Base-by-base conservation (phyloP, 2,329 filamentous ascomycete species). In the Acrocalymma vagum region DNA sequence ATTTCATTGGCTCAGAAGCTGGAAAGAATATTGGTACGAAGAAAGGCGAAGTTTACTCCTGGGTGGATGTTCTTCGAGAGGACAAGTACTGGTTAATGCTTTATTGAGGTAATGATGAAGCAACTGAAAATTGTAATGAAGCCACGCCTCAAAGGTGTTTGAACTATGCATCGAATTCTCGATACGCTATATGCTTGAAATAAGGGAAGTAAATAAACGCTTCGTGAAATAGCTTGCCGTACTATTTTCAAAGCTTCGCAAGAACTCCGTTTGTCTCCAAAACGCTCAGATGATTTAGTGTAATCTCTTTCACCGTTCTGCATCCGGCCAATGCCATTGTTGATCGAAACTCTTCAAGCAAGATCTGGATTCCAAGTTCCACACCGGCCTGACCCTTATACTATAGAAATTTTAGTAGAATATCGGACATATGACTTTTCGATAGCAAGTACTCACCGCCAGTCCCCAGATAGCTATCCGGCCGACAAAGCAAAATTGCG, bases 381-480 rank as follows among this genome's bases (percentile, higher is more conserved):
- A 71, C 69, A 3, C 68, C 69, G 21, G 58, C 48, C 38, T 69
- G 59, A 0, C 69, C 69, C 29, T 69, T 61, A 42, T 71, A 70
- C 65, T 67, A 28, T 16, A 17, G 11, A 15, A 6, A 24, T 45
- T 48, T 43, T 54, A 40, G 8, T 9, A 21, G 24, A n/a, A 26
- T 10, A 1, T 17, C 3, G n/a, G 4, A 2, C 21, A 23, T 14
- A 7, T 29, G 9, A 7, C n/a, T 9, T 14, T 15, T 7, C 9
- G 18, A 18, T 8, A n/a, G n/a, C n/a, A 5, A 5, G 24, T 7
- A 59, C 62, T 60, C 46, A 70, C 67, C 9, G 74, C 73, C 25
- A 80, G 60, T 0, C 77, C 78, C 78, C 77, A 80, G 7, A 80
- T 65, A 9, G 73, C 66, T 5, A 74, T 68, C 8, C 78, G 58